phyloP scores from a whole-genome alignment of 768 basidiomycete genomes.

The Leccinum variicolor region DNA sequence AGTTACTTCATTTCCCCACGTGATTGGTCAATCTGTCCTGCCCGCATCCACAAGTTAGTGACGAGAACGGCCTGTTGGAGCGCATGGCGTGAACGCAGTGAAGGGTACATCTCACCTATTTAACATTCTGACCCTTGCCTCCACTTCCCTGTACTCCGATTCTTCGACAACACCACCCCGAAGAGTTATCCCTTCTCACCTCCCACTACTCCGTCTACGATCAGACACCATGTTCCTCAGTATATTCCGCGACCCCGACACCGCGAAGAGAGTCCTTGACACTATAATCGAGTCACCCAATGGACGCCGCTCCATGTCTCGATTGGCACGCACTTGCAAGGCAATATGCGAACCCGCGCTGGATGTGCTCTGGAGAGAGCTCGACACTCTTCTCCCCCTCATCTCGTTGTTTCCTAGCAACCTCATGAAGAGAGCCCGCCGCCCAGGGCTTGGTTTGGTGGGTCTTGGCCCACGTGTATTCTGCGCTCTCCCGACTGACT shows the following conservation, averaged over 20 bases:
- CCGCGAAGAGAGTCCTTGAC: conserved; percentile 50
- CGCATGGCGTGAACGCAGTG: conserved; percentile 44
- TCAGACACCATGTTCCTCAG: conserved; percentile 48
- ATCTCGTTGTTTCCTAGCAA: conserved; percentile 67
- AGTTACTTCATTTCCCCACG: conserved; percentile 17
- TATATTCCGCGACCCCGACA: conserved; percentile 63
- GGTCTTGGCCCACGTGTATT: conserved; percentile 26
- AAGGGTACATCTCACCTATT: conserved; percentile 38
- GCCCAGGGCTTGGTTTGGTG: conserved; percentile 76
- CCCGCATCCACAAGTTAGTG: conserved; percentile 31
- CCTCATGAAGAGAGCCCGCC: conserved; percentile 65
- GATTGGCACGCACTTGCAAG: conserved; percentile 72
- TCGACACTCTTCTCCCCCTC: conserved; percentile 71
- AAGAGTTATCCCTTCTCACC: conserved; percentile 33
- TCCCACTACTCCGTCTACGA: conserved; percentile 44
- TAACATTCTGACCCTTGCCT: conserved; percentile 31
- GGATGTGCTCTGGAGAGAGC: conserved; percentile 70
- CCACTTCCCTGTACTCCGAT: conserved; percentile 38
- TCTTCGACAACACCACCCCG: conserved; percentile 29
- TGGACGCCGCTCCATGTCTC: conserved; percentile 64
- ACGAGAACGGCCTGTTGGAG: conserved; percentile 23
- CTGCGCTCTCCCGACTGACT: conserved; percentile 6
- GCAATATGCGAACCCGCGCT: conserved; percentile 72
- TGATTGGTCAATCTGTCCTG: conserved; percentile 26
- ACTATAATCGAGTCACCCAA: conserved; percentile 53